These are phyloP conservation scores for Trichoderma oligosporum DNA, from an alignment of 2,329 filamentous ascomycete species.

Conservation along the genomic window DNA sequence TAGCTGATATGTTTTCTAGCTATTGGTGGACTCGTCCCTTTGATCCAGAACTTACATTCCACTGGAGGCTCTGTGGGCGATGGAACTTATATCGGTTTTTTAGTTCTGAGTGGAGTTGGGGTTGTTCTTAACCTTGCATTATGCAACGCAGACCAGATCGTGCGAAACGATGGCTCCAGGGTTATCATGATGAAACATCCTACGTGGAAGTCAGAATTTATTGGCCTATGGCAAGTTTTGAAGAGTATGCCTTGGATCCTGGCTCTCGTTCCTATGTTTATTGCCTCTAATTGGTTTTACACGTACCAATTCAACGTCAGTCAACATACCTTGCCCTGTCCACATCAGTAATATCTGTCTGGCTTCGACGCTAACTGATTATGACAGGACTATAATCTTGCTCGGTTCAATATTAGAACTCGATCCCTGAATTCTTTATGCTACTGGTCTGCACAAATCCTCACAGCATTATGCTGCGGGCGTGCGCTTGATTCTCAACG, in stretches of 20 bases:
- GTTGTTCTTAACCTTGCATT: background rate
- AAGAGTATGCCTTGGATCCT: too few species aligned
- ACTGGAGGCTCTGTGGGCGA: conserved; percentile 55
- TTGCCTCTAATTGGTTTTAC: conserved; percentile 53
- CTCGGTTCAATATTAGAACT: conserved; percentile 51
- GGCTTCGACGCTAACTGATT: background rate
- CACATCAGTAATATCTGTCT: conserved; percentile 22
- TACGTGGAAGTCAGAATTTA: conserved; percentile 74
- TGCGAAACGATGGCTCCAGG: conserved; percentile 71
- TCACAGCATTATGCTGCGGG: conserved; percentile 47
- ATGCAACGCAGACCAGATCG: conserved; percentile 62
- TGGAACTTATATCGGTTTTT: conserved; percentile 81
- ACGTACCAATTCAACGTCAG: conserved; percentile 57
- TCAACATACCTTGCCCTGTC: conserved; percentile 56
- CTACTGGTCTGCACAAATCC: conserved; percentile 55
- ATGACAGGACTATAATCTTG: conserved; percentile 38
- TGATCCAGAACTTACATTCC: conserved; percentile 62
- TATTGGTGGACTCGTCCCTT: conserved; percentile 68
- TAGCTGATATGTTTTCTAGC: conserved; percentile 42
- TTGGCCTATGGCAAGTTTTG: conserved; percentile 76
- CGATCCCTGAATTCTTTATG: conserved; percentile 51
- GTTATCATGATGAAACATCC: conserved; percentile 90
- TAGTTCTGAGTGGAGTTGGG: conserved; percentile 36
- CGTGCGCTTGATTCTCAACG: conserved; percentile 62
- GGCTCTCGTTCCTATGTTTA: conserved; percentile 53